Conservation (phyloP, 2,329 filamentous ascomycete genomes). For the Exophiala alcalophila region DNA sequence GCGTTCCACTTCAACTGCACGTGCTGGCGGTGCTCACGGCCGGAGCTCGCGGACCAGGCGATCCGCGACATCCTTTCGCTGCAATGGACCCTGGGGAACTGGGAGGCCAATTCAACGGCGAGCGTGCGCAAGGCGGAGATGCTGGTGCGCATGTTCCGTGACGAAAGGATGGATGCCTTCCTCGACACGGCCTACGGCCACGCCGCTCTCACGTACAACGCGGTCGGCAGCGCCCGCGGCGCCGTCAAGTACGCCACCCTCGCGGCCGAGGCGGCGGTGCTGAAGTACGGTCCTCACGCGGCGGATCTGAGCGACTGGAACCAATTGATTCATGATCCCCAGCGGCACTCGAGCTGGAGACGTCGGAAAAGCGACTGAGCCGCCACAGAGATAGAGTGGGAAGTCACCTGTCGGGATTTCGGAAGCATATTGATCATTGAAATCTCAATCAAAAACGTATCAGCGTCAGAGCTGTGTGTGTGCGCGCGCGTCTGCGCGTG, state of each 20-base stretch:
- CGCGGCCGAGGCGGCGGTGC: constrained; percentile 16
- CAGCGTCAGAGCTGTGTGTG: too few species aligned
- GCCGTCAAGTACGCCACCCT: constrained; percentile 24
- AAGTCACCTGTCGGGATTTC: too few species aligned
- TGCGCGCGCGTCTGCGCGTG: too few species aligned
- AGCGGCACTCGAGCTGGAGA: constrained; percentile 22
- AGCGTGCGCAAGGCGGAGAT: constrained; percentile 22
- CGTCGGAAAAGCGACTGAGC: constrained; percentile 18
- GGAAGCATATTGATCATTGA: too few species aligned
- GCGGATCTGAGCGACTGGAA: constrained; percentile 16
- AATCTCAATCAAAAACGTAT: too few species aligned
- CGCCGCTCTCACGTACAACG: constrained; percentile 25
- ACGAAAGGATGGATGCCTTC: constrained; percentile 23
- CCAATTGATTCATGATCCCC: constrained; percentile 14
- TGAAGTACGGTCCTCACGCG: constrained; percentile 18
- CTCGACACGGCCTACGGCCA: constrained; percentile 25
- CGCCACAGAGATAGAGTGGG: too few species aligned
- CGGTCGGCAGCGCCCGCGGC: constrained; percentile 18
- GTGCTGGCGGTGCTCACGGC: constrained; percentile 23
- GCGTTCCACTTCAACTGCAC: constrained; percentile 25
- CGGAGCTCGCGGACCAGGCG: constrained; percentile 14
- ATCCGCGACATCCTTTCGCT: constrained; percentile 20
- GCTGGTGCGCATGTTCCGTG: constrained; percentile 18
- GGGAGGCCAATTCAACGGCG: constrained; percentile 18
- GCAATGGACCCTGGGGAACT: constrained; percentile 18